Evolutionary conservation across 331 rosid species (phyloP), one percentile per base, ranked within the genome.

Genomic region (Malus hybrid): DNA sequence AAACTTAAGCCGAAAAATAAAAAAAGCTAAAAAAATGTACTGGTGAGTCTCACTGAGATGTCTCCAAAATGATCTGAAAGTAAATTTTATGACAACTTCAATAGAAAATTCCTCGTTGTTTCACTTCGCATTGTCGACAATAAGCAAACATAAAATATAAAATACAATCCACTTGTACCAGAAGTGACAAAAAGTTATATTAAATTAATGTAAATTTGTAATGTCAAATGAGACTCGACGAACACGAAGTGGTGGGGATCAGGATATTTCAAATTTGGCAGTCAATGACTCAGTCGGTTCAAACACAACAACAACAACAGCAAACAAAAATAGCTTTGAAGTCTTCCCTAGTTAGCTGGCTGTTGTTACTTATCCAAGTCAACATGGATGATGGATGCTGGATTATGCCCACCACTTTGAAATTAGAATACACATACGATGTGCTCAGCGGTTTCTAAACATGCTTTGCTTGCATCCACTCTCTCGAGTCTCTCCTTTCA

Each of bases 391-490:
- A 61, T 27, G 19, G 62, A 20, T 57, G 46, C 4, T 39, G 46
- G 46, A 39, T 39, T 57, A 9, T 56, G 62, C 62, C 62, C 10
- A 16, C n/a, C 64, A 29, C 48, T 31, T 29, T 12, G 12, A 34
- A 13, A 10, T 32, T 71, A 1, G 28, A 3, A 52, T 52, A 5
- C 2, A 2, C 18, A 34, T 56, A 34, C 66, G 18, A 34, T 36
- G 76, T 56, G 76, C 76, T 73, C 6, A 6, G 69, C 15, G 76
- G 69, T 63, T 60, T 73, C 29, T 3, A 24, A 72, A 10, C 59
- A 8, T 14, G 55, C 39, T 1, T 6, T 57, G 29, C 46, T 24
- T 59, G 4, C 19, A 4, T 19, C 28, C 46, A 18, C 29, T 33
- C 44, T 19, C 20, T 4, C 66, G 4, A 39, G 12, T 39, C 46